Percentiles rank a stretch among this genome's conserved stretches.
Conservation (phyloP, 495 filamentous ascomycete genomes). For the Monascus purpureus region DNA sequence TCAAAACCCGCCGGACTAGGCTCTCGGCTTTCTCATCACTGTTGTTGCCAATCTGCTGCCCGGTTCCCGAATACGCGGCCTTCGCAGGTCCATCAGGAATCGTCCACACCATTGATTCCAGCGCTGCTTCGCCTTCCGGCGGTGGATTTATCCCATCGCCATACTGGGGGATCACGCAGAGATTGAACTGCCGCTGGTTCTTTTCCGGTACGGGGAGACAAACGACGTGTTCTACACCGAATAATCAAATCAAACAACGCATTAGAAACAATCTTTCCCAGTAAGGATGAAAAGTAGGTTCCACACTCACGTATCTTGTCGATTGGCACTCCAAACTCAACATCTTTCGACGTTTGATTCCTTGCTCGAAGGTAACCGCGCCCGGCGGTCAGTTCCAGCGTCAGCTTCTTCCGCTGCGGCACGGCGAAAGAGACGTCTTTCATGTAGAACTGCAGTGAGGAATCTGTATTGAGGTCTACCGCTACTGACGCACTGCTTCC, state of each 20-base stretch:
- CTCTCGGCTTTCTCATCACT: constrained; percentile 47
- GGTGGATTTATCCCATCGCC: constrained; percentile 40
- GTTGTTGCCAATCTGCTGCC: constrained; percentile 25
- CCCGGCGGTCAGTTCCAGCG: constrained; percentile 50
- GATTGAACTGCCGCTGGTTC: constrained; percentile 74
- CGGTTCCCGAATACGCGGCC: constrained; percentile 24
- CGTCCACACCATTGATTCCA: constrained; percentile 76
- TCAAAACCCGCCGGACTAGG: constrained; percentile 49
- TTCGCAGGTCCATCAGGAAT: constrained; percentile 62
- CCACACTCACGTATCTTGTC: constrained; percentile 54
- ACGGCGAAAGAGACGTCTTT: constrained; percentile 60
- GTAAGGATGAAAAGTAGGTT: too few relatives aligned
- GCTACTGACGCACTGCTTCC: constrained; percentile 22
- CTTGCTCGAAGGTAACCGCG: constrained; percentile 51
- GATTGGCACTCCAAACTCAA: constrained; percentile 58
- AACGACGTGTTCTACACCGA: constrained; percentile 49
- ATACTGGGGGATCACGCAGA: constrained; percentile 61
- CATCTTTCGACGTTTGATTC: constrained; percentile 45
- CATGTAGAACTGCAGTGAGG: constrained; percentile 35
- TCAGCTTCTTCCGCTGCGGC: constrained; percentile 90
- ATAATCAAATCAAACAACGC: constrained; percentile 3
- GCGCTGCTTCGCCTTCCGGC: constrained; percentile 17
- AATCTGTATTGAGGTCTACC: constrained; percentile 28
- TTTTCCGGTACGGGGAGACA: constrained; percentile 89
- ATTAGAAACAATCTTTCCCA: background rate